Conservation (phyloP, 2,329 filamentous ascomycete species). For the Fusarium aywerte region DNA sequence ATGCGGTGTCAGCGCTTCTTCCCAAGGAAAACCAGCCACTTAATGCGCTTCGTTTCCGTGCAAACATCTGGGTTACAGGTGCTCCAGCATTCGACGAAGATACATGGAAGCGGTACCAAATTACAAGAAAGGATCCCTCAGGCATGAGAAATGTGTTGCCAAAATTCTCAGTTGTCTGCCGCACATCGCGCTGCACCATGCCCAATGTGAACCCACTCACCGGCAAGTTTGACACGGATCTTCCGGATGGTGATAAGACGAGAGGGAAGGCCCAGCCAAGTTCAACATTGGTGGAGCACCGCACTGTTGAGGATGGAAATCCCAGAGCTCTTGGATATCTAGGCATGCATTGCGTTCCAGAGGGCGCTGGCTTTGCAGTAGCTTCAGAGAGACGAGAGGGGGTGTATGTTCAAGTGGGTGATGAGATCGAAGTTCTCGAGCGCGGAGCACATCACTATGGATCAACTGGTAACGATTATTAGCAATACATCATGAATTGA, state of each 20-base stretch:
- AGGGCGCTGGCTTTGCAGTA: constrained; percentile 31
- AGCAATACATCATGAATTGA: not conserved
- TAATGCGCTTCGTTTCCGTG: constrained; percentile 35
- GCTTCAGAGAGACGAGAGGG: not conserved
- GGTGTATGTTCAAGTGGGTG: constrained; percentile 41
- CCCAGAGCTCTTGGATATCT: constrained; percentile 44
- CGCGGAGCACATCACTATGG: constrained; percentile 44
- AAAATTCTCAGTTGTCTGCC: constrained; percentile 29
- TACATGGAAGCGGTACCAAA: constrained; percentile 28
- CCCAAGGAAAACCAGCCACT: constrained; percentile 30
- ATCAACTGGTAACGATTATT: constrained; percentile 46
- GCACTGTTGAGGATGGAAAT: constrained; percentile 45
- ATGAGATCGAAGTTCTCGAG: constrained; percentile 47
- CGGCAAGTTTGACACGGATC: constrained; percentile 17
- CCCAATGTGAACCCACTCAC: constrained; percentile 31
- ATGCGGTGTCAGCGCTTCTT: constrained; percentile 25
- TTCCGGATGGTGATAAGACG: constrained; percentile 5
- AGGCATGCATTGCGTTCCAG: constrained; percentile 48
- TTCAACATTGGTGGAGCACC: constrained; percentile 38
- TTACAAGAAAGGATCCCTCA: not conserved
- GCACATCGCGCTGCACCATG: constrained; percentile 36
- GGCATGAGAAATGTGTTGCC: not conserved
- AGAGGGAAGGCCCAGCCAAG: constrained; percentile 45
- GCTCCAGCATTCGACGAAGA: constrained; percentile 32
- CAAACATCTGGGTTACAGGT: constrained; percentile 35